Evolutionary conservation across 192 early-diverging fungal genomes (phyloP).

Genomic region (Coemansia sp.): DNA sequence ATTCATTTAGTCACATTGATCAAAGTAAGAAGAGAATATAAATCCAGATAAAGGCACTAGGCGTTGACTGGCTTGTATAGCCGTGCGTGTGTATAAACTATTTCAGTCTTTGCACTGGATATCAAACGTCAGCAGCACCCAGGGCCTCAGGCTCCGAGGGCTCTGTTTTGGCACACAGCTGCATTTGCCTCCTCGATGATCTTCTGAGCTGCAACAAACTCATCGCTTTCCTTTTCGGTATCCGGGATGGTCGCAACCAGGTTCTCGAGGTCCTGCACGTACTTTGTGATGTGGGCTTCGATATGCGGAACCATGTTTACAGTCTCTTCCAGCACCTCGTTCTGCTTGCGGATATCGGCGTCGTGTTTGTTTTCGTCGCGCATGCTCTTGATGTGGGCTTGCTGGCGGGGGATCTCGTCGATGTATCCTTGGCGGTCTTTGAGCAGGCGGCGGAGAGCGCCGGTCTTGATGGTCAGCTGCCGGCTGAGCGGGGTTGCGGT

Average conservation of each 20-base stretch:
- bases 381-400: constrained; percentile 18
- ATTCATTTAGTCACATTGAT: too few species aligned
- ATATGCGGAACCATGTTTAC: constrained; percentile 45
- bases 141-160: too few species aligned
- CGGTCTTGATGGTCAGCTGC: constrained; percentile 41
- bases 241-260: too few species aligned
- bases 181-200: constrained; percentile 2
- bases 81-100: too few species aligned
- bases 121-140: too few species aligned
- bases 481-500: background rate
- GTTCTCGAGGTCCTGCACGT: constrained; percentile 37
- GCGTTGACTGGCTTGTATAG: too few species aligned
- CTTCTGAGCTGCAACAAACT: background rate
- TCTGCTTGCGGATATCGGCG: constrained; percentile 47
- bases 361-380: constrained; percentile 13
- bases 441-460: constrained; percentile 41
- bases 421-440: constrained; percentile 28
- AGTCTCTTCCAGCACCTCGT: constrained; percentile 49
- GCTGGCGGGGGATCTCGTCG: constrained; percentile 19
- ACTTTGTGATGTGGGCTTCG: constrained; percentile 35
- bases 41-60: too few species aligned
- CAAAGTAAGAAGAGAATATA: too few species aligned
- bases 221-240: background rate
- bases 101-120: too few species aligned
- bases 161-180: too few species aligned